Percentiles rank a stretch among this genome's conserved stretches.
phyloP scores from a whole-genome alignment of 2,329 filamentous ascomycete genomes.

The Colletotrichum tabaci region DNA sequence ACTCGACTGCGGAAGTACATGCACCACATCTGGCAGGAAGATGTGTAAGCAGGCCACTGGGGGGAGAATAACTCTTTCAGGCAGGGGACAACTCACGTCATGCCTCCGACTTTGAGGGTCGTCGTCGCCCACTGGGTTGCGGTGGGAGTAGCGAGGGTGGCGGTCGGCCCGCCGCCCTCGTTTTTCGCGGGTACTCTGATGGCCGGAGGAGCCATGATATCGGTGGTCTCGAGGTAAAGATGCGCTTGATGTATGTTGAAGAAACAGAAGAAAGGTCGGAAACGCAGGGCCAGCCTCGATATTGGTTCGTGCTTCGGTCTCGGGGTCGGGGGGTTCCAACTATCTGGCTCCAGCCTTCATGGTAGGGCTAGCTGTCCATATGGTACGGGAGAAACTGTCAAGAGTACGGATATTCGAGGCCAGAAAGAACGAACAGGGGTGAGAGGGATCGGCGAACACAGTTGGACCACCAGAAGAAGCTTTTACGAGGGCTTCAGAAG shows the following conservation, averaged over 20 bases:
- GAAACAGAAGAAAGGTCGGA: neutral
- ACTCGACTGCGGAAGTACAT: slow-evolving; percentile 95
- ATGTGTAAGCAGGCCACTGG: slow-evolving; percentile 48
- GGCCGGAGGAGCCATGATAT: slow-evolving; percentile 65
- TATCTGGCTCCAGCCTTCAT: slow-evolving; percentile 34
- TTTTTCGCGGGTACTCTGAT: slow-evolving; percentile 64
- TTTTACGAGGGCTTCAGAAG: slow-evolving; percentile 38
- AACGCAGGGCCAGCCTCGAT: slow-evolving; percentile 33
- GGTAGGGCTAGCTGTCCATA: slow-evolving; percentile 36
- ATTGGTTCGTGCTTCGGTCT: slow-evolving; percentile 32
- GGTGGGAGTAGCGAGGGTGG: slow-evolving; percentile 56
- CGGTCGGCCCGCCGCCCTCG: slow-evolving; percentile 44
- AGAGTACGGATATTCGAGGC: neutral
- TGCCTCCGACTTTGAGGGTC: slow-evolving; percentile 91
- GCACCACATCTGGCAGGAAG: slow-evolving; percentile 81
- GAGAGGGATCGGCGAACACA: neutral
- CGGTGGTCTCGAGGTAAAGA: neutral
- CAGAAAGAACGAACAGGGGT: neutral
- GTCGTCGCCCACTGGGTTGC: slow-evolving; percentile 85
- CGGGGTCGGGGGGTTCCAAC: slow-evolving; percentile 17
- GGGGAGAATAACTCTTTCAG: slow-evolving; percentile 5
- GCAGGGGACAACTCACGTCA: slow-evolving; percentile 70
- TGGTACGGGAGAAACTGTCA: slow-evolving; percentile 2
- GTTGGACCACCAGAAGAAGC: neutral
- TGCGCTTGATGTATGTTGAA: slow-evolving; percentile 8